phyloP scores from a whole-genome alignment of 768 basidiomycete genomes.

The Tylopilus sp. region DNA sequence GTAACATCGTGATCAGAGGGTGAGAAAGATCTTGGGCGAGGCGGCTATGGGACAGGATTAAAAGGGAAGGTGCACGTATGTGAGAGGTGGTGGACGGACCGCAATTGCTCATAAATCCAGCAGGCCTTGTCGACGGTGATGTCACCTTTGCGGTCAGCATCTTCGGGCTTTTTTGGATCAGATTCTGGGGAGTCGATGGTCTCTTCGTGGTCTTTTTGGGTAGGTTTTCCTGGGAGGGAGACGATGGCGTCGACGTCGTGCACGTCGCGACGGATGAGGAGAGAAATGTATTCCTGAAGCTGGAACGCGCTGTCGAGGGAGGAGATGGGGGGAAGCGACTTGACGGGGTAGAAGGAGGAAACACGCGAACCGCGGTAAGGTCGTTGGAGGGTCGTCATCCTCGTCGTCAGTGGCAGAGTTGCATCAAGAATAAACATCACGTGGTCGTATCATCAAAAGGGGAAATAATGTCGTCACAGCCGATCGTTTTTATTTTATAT shows the following conservation, averaged over 20 bases:
- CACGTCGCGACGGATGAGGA: conserved; percentile 80
- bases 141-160: conserved; percentile 38
- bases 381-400: conserved; percentile 43
- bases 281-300: conserved; percentile 89
- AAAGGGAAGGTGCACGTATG: not conserved
- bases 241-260: conserved; percentile 86
- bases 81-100: conserved; percentile 32
- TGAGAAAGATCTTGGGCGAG: conserved; percentile 85
- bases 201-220: conserved; percentile 26
- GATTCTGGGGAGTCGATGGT: conserved; percentile 27
- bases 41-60: conserved; percentile 46
- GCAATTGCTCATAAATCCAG: conserved; percentile 75
- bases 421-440: conserved; percentile 15
- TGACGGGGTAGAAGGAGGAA: conserved; percentile 76
- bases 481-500: not conserved
- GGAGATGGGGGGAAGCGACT: conserved; percentile 62
- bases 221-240: conserved; percentile 59
- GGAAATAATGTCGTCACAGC: conserved; percentile 1
- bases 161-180: conserved; percentile 29
- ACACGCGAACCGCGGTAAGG: conserved; percentile 76
- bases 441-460: conserved; percentile 9
- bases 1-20: conserved; percentile 79
- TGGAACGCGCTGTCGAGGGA: conserved; percentile 90
- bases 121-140: conserved; percentile 74
- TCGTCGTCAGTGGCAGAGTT: not conserved